Evolutionary conservation across 306 rosid genomes (phyloP).

Genomic region (Alnus rubra): DNA sequence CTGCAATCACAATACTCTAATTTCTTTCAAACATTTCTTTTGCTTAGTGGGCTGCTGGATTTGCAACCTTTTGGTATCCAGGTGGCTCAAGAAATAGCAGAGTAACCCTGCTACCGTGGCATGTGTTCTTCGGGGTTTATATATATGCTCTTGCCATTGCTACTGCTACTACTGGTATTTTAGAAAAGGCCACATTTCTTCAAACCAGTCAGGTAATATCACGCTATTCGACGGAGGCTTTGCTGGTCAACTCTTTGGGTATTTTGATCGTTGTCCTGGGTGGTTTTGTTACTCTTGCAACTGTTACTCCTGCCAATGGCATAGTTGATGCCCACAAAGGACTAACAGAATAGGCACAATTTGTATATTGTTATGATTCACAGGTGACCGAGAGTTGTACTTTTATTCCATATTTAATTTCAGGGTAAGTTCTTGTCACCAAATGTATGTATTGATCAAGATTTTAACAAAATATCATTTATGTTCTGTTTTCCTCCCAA

Average conservation of each 20-base stretch:
- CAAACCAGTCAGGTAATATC: slow-evolving; percentile 65
- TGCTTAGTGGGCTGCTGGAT: slow-evolving; percentile 76
- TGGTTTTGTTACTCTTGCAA: slow-evolving; percentile 76
- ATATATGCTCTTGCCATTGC: slow-evolving; percentile 81
- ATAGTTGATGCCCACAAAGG: slow-evolving; percentile 50
- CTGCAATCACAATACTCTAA: slow-evolving; percentile 18
- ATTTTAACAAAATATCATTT: background rate
- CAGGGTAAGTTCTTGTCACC: background rate
- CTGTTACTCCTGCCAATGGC: slow-evolving; percentile 47
- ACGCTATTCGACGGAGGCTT: slow-evolving; percentile 80
- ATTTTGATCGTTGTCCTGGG: slow-evolving; percentile 66
- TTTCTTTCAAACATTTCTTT: slow-evolving; percentile 21
- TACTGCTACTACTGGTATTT: slow-evolving; percentile 67
- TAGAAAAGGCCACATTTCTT: slow-evolving; percentile 90
- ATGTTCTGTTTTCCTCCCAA: background rate
- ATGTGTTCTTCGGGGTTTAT: slow-evolving; percentile 83
- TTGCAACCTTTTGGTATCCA: slow-evolving; percentile 89
- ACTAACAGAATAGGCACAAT: slow-evolving; percentile 40
- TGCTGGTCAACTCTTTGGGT: slow-evolving; percentile 77
- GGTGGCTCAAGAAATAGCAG: slow-evolving; percentile 80
- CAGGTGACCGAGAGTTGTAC: slow-evolving; percentile 13
- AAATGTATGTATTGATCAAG: background rate
- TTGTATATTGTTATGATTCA: slow-evolving; percentile 4
- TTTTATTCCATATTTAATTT: background rate
- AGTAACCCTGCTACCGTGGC: slow-evolving; percentile 75